These are phyloP conservation scores for Podospora fimiseda DNA, from an alignment of 495 filamentous ascomycete genomes.

Conservation along the genomic window DNA sequence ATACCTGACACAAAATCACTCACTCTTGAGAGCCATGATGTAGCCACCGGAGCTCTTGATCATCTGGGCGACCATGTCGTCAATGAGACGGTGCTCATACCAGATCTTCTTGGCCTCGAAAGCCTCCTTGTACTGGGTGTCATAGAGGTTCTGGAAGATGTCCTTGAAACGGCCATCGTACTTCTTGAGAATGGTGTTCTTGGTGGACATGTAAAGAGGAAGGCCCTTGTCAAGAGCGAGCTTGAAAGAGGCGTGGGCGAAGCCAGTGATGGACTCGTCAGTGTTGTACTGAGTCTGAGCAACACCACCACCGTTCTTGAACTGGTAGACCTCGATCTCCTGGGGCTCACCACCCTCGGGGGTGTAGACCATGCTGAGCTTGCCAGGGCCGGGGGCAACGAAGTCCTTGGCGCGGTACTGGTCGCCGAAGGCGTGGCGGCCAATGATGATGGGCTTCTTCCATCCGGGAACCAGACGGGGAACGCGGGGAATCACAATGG, in stretches of 20 bases:
- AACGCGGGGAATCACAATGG: slow-evolving; percentile 89
- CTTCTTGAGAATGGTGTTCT: slow-evolving; percentile 98
- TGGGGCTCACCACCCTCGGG: slow-evolving; percentile 76
- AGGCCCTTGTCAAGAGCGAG: slow-evolving; percentile 77
- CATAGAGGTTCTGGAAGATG: slow-evolving; percentile 96
- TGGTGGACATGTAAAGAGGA: slow-evolving; percentile 97
- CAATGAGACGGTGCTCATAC: slow-evolving; percentile 98
- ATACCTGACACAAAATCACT: too few species aligned
- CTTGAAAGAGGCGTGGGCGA: slow-evolving; percentile 95
- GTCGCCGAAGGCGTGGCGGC: slow-evolving; percentile 96
- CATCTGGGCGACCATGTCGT: slow-evolving; percentile 99
- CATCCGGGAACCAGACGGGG: slow-evolving; percentile 91
- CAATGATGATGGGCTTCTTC: slow-evolving; percentile 98
- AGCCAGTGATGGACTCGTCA: slow-evolving; percentile 85
- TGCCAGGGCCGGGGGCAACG: slow-evolving; percentile 74
- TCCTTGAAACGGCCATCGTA: slow-evolving; percentile 99
- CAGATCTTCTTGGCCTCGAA: slow-evolving; percentile 91
- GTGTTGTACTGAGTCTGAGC: slow-evolving; percentile 97
- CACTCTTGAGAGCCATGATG: slow-evolving; percentile 96
- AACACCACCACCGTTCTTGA: slow-evolving; percentile 75
- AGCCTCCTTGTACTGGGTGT: slow-evolving; percentile 73
- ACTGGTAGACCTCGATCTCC: slow-evolving; percentile 84
- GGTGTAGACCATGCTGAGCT: slow-evolving; percentile 89
- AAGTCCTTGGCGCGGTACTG: slow-evolving; percentile 94
- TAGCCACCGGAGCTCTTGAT: slow-evolving; percentile 94